Conservation (phyloP, 2,329 filamentous ascomycete genomes). For the Fusarium sarcochroum region DNA sequence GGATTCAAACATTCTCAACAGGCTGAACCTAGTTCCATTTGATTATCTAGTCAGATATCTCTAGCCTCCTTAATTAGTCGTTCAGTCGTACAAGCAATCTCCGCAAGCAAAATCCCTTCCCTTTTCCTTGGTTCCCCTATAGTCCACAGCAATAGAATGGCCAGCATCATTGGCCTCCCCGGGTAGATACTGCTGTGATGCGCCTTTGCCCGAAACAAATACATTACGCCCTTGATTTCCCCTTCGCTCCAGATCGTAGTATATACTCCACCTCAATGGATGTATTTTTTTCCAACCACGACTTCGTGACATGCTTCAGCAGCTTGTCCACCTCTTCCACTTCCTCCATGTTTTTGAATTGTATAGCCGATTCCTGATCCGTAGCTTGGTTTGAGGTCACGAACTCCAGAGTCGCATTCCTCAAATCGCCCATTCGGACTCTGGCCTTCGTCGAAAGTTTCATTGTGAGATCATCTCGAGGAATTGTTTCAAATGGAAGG, state of each 20-base stretch:
- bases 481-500: slow-evolving; percentile 48
- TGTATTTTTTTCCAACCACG: slow-evolving; percentile 40
- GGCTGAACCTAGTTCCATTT: slow-evolving; percentile 25
- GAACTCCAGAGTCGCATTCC: slow-evolving; percentile 20
- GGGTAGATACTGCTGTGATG: slow-evolving; percentile 7
- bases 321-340: slow-evolving; percentile 40
- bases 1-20: slow-evolving; percentile 22
- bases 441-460: slow-evolving; percentile 21
- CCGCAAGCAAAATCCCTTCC: neutral
- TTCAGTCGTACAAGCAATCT: slow-evolving; percentile 36
- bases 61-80: slow-evolving; percentile 17
- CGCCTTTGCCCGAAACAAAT: slow-evolving; percentile 23
- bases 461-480: slow-evolving; percentile 35
- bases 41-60: slow-evolving; percentile 18
- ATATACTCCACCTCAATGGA: slow-evolving; percentile 46
- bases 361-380: slow-evolving; percentile 26
- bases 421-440: slow-evolving; percentile 23
- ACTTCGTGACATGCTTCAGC: slow-evolving; percentile 37
- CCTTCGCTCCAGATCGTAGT: slow-evolving; percentile 46
- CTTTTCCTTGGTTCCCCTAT: neutral
- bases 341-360: slow-evolving; percentile 45
- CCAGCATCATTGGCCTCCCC: slow-evolving; percentile 11
- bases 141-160: slow-evolving; percentile 5
- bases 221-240: slow-evolving; percentile 42
- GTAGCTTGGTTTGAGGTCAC: slow-evolving; percentile 18